Evolutionary conservation across 768 basidiomycete genomes (phyloP).

Genomic region (Tulasnella sp.): DNA sequence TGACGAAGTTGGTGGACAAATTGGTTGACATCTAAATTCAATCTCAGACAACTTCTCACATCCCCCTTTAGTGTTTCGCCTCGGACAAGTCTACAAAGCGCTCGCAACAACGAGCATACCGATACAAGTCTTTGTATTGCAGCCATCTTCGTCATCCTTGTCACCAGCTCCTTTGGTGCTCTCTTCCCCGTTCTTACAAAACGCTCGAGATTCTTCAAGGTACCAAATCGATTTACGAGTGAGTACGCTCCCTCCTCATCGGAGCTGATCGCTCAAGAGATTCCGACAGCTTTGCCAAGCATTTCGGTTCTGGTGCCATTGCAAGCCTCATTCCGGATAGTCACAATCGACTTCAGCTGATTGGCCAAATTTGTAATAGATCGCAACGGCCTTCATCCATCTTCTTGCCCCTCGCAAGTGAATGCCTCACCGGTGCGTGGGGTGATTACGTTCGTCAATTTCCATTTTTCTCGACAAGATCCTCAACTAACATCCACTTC

Average conservation of each 20-base stretch:
- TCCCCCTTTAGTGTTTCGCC: too few relatives aligned
- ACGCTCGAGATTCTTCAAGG: constrained; percentile 37
- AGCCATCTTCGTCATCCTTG: constrained; percentile 60
- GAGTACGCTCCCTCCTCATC: too few relatives aligned
- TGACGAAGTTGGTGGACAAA: too few relatives aligned
- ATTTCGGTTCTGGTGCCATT: constrained; percentile 83
- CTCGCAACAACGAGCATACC: constrained; percentile 7
- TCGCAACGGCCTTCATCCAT: constrained; percentile 84
- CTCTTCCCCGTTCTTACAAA: constrained; percentile 58
- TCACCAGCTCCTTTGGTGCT: constrained; percentile 45
- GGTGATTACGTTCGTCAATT: constrained; percentile 45
- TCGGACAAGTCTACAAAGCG: too few relatives aligned
- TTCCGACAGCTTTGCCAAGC: constrained; percentile 58
- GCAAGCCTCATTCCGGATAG: constrained; percentile 37
- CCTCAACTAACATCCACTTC: not conserved
- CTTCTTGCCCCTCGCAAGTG: constrained; percentile 59
- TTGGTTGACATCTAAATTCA: too few relatives aligned
- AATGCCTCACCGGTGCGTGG: constrained; percentile 65
- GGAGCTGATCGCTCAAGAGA: not conserved
- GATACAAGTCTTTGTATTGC: constrained; percentile 40
- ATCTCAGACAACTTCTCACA: too few relatives aligned
- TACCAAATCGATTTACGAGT: constrained; percentile 62
- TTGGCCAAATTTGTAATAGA: too few relatives aligned
- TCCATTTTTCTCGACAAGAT: too few relatives aligned
- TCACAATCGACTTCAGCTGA: too few relatives aligned